A percentile compares a stretch with the other conserved stretches of the same genome.
Evolutionary conservation across 352 stramenopile genomes (phyloP).

Genomic region (Phytopythium aichiense): DNA sequence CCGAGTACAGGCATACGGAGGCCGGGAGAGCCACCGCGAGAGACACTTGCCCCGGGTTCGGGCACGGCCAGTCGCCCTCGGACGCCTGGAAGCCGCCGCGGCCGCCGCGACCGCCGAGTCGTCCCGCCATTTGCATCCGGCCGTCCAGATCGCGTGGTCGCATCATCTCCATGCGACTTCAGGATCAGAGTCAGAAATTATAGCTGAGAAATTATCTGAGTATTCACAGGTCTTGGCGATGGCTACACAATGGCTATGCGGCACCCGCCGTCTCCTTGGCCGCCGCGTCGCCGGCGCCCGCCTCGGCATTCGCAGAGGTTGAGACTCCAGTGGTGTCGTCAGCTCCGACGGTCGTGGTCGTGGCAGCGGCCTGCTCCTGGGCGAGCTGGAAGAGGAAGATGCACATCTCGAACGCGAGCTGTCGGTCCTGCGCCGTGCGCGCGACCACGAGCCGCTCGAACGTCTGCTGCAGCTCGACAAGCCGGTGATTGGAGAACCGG

Average conservation of each 20-base stretch:
- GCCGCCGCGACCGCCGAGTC: conserved; percentile 26
- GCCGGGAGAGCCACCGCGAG: background rate
- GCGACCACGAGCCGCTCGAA: conserved; percentile 68
- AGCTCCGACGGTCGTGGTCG: background rate
- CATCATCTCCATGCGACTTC: background rate
- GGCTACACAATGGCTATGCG: background rate
- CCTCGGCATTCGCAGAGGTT: background rate
- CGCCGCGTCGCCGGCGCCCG: background rate
- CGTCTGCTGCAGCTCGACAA: conserved; percentile 60
- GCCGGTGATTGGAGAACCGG: conserved; percentile 54
- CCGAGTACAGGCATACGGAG: background rate
- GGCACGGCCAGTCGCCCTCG: conserved; percentile 76
- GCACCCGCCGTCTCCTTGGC: background rate
- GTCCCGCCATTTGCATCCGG: conserved; percentile 22
- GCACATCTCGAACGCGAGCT: conserved; percentile 48
- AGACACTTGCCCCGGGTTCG: conserved; percentile 60
- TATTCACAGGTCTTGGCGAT: background rate
- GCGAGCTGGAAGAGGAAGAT: conserved; percentile 69
- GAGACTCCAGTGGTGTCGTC: background rate
- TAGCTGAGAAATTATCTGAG: background rate
- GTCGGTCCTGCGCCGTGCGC: conserved; percentile 37
- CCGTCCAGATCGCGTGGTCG: background rate
- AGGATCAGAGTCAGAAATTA: background rate
- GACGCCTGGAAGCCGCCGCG: conserved; percentile 46
- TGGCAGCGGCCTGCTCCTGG: conserved; percentile 28